Conservation (phyloP, 1,139 yeast genomes). For the Geotrichum reessii region DNA sequence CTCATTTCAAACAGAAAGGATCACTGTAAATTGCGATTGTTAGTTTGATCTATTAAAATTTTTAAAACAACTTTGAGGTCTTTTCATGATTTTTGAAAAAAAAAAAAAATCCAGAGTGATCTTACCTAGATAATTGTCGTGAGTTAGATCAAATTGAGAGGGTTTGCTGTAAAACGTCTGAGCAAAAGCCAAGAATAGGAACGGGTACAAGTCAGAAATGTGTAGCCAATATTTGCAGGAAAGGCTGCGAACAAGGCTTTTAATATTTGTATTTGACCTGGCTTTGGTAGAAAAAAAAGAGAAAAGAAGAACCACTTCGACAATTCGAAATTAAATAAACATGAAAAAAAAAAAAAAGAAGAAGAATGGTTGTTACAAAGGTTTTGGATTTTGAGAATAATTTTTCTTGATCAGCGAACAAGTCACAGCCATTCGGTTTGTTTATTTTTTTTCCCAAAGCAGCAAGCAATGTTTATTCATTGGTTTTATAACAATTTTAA, state of each 20-base stretch:
- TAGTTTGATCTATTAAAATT: background rate
- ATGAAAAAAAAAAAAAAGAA: background rate
- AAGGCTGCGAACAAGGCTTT: no score
- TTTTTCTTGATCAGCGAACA: background rate
- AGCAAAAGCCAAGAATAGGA: no score
- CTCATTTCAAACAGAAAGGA: background rate
- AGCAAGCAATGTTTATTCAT: background rate
- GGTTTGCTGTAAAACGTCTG: no score
- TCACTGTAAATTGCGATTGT: background rate
- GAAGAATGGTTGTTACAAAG: background rate
- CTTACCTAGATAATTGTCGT: no score
- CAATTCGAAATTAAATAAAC: background rate
- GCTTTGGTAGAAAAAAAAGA: background rate
- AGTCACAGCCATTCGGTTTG: background rate
- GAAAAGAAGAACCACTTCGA: background rate
- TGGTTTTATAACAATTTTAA: background rate
- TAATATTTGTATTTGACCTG: no score
- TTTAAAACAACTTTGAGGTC: background rate
- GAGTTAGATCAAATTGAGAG: no score
- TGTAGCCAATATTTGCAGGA: no score
- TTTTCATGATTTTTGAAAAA: no score
- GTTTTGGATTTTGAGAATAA: background rate
- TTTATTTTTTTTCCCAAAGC: background rate
- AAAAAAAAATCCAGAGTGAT: no score
- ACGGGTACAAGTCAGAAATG: no score